phyloP scores from a whole-genome alignment of 1,284 basidiomycete genomes.

The Tylopilus sp. region DNA sequence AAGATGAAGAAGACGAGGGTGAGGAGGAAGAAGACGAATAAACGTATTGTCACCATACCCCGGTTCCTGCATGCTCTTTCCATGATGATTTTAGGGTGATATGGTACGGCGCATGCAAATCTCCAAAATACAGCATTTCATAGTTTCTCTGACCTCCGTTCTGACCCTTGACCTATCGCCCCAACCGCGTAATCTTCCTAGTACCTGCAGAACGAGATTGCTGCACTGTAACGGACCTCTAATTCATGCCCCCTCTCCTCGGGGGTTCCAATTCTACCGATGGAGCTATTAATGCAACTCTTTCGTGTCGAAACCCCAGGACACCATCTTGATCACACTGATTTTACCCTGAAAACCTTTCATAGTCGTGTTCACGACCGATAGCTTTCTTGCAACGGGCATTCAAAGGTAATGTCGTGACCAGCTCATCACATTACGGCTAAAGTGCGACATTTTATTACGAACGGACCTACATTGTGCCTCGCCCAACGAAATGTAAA shows the following conservation, averaged over 20 bases:
- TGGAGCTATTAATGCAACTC: neutral
- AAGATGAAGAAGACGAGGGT: conserved; percentile 84
- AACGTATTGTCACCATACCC: conserved; percentile 33
- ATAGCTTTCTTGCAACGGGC: conserved; percentile 14
- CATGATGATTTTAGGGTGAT: conserved; percentile 33
- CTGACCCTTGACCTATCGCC: neutral
- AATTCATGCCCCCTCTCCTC: neutral
- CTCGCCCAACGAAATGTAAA: conserved; percentile 23
- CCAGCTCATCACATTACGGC: conserved; percentile 23
- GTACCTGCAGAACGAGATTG: neutral
- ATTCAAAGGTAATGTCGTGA: conserved; percentile 25
- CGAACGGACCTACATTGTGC: conserved; percentile 24
- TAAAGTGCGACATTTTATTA: conserved; percentile 25
- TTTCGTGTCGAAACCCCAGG: too few species aligned
- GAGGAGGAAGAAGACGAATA: conserved; percentile 58
- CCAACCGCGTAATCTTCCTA: neutral
- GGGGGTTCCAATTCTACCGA: neutral
- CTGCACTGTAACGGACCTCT: neutral
- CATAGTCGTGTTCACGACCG: conserved; percentile 12
- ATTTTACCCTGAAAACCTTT: neutral
- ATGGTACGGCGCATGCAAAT: conserved; percentile 43
- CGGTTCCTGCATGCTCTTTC: conserved; percentile 19
- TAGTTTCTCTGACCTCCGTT: conserved; percentile 8
- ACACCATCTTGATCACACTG: neutral
- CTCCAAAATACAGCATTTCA: conserved; percentile 31